Evolutionary conservation across 2,329 filamentous ascomycete species (phyloP).

Genomic region (Ceratocystis huliohia): DNA sequence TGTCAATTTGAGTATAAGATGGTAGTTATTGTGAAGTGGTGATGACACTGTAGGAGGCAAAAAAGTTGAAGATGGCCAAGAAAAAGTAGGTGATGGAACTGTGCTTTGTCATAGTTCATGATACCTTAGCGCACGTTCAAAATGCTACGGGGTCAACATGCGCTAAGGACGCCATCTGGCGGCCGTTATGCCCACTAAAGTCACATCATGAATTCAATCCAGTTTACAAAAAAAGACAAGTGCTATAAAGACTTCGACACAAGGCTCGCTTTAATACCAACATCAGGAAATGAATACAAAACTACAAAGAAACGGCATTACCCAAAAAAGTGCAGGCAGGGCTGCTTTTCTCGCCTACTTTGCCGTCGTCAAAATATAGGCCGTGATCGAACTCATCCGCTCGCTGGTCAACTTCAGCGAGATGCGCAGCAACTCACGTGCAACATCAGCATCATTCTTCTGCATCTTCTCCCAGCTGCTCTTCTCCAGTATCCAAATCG

Average conservation of each 20-base stretch:
- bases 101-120: too few species aligned
- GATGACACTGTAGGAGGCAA: not conserved
- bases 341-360: slow-evolving; percentile 26
- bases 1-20: too few species aligned
- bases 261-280: too few species aligned
- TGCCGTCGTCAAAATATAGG: slow-evolving; percentile 40
- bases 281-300: not conserved
- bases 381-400: slow-evolving; percentile 63
- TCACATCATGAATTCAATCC: too few species aligned
- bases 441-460: slow-evolving; percentile 59
- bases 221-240: too few species aligned
- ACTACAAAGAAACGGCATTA: not conserved
- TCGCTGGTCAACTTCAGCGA: slow-evolving; percentile 91
- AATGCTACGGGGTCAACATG: too few species aligned
- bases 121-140: too few species aligned
- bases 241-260: too few species aligned
- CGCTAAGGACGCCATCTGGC: too few species aligned
- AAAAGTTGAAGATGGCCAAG: not conserved
- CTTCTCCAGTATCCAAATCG: slow-evolving; percentile 67
- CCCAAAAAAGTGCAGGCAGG: not conserved
- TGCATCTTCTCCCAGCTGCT: slow-evolving; percentile 63
- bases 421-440: slow-evolving; percentile 70
- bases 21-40: too few species aligned
- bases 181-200: too few species aligned
- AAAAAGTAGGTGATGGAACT: not conserved